phyloP scores from a whole-genome alignment of 2,329 filamentous ascomycete species.

The Fusarium bulbicola region DNA sequence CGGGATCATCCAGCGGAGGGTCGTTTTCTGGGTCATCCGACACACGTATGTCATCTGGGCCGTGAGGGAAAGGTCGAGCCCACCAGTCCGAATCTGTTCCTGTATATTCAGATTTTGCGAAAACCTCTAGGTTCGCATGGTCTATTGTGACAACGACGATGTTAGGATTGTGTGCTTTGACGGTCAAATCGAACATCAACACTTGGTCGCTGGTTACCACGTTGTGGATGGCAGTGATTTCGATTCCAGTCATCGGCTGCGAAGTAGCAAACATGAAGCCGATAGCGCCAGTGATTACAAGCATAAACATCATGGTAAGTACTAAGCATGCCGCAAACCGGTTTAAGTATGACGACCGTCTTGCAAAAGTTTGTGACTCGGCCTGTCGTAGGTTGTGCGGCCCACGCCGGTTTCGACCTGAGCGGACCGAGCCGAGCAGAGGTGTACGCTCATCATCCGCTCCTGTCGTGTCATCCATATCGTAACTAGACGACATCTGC shows the following conservation, averaged over 20 bases:
- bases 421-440: conserved; percentile 71
- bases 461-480: conserved; percentile 80
- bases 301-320: conserved; percentile 80
- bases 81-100: conserved; percentile 73
- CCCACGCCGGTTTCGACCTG: conserved; percentile 66
- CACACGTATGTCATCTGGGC: conserved; percentile 40
- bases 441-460: conserved; percentile 91
- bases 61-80: conserved; percentile 49
- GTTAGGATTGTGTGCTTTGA: conserved; percentile 91
- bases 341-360: conserved; percentile 70
- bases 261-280: conserved; percentile 93
- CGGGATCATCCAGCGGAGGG: conserved; percentile 64
- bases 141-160: conserved; percentile 87
- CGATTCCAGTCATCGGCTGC: conserved; percentile 82
- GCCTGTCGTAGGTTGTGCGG: conserved; percentile 71
- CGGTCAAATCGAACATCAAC: conserved; percentile 90
- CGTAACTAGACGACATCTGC: conserved; percentile 73
- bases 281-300: conserved; percentile 85
- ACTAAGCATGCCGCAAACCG: conserved; percentile 88
- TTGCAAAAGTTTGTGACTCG: conserved; percentile 75
- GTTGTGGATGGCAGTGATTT: conserved; percentile 83
- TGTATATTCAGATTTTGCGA: conserved; percentile 91
- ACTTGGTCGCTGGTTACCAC: conserved; percentile 94
- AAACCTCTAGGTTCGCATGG: conserved; percentile 89
- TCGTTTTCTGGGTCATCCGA: conserved; percentile 49